phyloP scores from a whole-genome alignment of 2,329 filamentous ascomycete genomes.

The Alternaria gaisen region DNA sequence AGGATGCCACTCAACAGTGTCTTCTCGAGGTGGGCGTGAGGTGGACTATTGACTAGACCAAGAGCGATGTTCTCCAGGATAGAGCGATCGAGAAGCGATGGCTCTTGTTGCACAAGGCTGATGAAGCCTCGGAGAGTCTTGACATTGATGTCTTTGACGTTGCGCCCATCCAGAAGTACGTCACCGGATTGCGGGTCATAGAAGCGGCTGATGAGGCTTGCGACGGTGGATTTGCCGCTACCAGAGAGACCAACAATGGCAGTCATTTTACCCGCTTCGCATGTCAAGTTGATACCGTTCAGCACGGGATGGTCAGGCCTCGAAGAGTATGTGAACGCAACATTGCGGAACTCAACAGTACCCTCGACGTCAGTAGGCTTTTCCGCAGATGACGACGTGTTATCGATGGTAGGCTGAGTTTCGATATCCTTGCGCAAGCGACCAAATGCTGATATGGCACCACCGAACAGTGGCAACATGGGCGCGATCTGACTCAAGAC shows the following conservation, averaged over 20 bases:
- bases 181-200: constrained; percentile 63
- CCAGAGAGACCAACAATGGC: constrained; percentile 56
- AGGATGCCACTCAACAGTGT: constrained; percentile 61
- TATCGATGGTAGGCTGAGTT: constrained; percentile 52
- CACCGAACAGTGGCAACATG: constrained; percentile 60
- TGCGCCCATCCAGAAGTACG: constrained; percentile 63
- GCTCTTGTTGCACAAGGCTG: constrained; percentile 61
- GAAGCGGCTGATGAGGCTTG: constrained; percentile 48
- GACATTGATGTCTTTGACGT: constrained; percentile 51
- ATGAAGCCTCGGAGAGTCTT: constrained; percentile 49
- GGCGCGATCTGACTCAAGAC: constrained; percentile 58
- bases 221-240: constrained; percentile 55
- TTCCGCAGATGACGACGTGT: constrained; percentile 41
- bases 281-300: constrained; percentile 48
- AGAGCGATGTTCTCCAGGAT: constrained; percentile 64
- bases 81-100: constrained; percentile 60
- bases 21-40: constrained; percentile 53
- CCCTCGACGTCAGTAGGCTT: constrained; percentile 56
- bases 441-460: constrained; percentile 63
- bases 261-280: constrained; percentile 51
- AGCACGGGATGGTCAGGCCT: constrained; percentile 52
- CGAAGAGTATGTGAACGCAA: constrained; percentile 55
- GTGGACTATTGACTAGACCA: constrained; percentile 57
- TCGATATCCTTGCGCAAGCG: constrained; percentile 68
- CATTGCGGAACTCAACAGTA: constrained; percentile 49